These are phyloP conservation scores for Penicillium sp. DNA, from an alignment of 2,329 filamentous ascomycete species.

Conservation along the genomic window DNA sequence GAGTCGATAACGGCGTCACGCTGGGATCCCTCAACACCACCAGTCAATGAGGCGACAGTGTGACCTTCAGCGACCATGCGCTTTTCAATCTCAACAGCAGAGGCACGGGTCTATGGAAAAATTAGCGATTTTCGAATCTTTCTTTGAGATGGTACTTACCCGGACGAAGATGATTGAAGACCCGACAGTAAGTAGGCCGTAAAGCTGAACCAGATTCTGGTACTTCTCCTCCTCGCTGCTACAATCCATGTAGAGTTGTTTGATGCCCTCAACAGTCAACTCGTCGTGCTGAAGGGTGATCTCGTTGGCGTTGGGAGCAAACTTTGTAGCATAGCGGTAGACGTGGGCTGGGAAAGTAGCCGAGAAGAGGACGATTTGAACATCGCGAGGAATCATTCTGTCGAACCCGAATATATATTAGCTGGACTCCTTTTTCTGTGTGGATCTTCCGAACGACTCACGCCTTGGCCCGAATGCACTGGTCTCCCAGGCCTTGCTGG, in stretches of 20 bases:
- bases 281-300: constrained; percentile 88
- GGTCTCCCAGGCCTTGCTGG: constrained; percentile 89
- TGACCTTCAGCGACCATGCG: constrained; percentile 88
- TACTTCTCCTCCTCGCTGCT: constrained; percentile 80
- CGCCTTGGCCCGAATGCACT: constrained; percentile 87
- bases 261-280: constrained; percentile 93
- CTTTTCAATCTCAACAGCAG: constrained; percentile 78
- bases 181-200: constrained; percentile 92
- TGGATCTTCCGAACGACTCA: constrained; percentile 47
- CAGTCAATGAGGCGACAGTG: constrained; percentile 85
- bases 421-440: constrained; percentile 22
- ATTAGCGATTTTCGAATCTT: constrained; percentile 19
- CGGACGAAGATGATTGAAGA: constrained; percentile 98
- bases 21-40: constrained; percentile 77
- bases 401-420: constrained; percentile 21
- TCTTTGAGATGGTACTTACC: constrained; percentile 50
- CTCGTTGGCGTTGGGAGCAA: constrained; percentile 81
- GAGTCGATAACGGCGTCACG: constrained; percentile 81
- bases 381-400: constrained; percentile 69
- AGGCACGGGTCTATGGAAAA: constrained; percentile 68
- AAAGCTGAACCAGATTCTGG: constrained; percentile 82
- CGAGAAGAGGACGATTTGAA: constrained; percentile 94
- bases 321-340: constrained; percentile 75
- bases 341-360: constrained; percentile 89
- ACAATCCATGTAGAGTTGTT: constrained; percentile 96